A percentile compares a stretch with the other conserved stretches of the same genome.
phyloP scores from a whole-genome alignment of 2,329 filamentous ascomycete genomes.

The Grosmannia clavigera region DNA sequence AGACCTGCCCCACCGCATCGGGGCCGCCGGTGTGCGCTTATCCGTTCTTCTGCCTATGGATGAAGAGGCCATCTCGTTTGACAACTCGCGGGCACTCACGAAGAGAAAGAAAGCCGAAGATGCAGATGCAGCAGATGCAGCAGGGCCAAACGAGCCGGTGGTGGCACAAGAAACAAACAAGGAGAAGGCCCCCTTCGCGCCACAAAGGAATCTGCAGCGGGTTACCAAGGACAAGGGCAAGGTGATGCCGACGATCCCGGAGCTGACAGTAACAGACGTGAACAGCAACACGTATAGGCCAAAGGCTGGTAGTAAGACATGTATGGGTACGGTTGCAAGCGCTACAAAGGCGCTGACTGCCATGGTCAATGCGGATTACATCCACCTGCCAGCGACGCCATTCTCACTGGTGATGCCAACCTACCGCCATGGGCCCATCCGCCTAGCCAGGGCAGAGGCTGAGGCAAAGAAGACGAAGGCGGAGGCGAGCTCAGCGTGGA shows the following conservation, averaged over 20 bases:
- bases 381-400: slow-evolving; percentile 35
- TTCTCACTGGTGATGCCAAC: slow-evolving; percentile 35
- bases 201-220: background rate
- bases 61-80: slow-evolving; percentile 16
- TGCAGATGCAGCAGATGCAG: no score
- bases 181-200: background rate
- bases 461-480: slow-evolving; percentile 12
- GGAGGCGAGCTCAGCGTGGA: slow-evolving; percentile 17
- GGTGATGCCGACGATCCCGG: slow-evolving; percentile 27
- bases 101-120: background rate
- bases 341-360: slow-evolving; percentile 1
- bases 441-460: slow-evolving; percentile 32
- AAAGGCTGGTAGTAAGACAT: background rate
- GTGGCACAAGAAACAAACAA: background rate
- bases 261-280: slow-evolving; percentile 19
- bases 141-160: background rate
- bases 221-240: background rate
- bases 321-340: background rate
- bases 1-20: slow-evolving; percentile 29
- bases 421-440: slow-evolving; percentile 44
- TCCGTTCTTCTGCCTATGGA: slow-evolving; percentile 17
- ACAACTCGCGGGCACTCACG: slow-evolving; percentile 2
- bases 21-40: slow-evolving; percentile 23
- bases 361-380: slow-evolving; percentile 23
- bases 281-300: background rate